phyloP scores from a whole-genome alignment of 2,329 filamentous ascomycete species.

The Aureobasidium sp. region DNA sequence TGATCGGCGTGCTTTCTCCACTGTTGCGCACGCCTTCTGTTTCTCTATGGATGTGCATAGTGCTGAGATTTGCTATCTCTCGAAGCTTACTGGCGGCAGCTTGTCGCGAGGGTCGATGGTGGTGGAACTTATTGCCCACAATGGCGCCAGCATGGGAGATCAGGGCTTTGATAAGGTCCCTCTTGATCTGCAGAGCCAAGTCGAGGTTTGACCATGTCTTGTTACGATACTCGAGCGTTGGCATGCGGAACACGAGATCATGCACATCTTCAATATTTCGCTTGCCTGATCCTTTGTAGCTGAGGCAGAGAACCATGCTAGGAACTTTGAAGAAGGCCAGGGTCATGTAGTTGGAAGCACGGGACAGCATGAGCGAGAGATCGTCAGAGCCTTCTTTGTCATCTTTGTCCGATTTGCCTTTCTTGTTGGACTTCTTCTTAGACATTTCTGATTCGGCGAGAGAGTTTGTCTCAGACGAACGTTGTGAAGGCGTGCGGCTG shows the following conservation, averaged over 20 bases:
- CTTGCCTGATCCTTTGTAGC: conserved; percentile 92
- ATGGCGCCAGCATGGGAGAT: conserved; percentile 95
- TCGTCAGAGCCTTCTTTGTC: conserved; percentile 62
- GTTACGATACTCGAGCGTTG: conserved; percentile 90
- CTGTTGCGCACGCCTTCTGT: not conserved
- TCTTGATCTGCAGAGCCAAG: conserved; percentile 83
- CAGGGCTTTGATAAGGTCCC: conserved; percentile 84
- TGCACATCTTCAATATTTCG: conserved; percentile 96
- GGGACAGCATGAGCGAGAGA: conserved; percentile 89
- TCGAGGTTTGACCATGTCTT: conserved; percentile 99
- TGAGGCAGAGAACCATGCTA: conserved; percentile 88
- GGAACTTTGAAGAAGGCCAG: conserved; percentile 92
- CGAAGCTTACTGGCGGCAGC: conserved; percentile 65
- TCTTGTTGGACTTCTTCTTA: conserved; percentile 26
- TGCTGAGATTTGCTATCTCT: conserved; percentile 72
- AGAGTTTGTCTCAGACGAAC: conserved; percentile 18
- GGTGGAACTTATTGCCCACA: conserved; percentile 92
- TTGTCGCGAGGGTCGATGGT: conserved; percentile 71
- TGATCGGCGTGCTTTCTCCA: conserved; percentile 2
- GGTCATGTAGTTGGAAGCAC: conserved; percentile 96
- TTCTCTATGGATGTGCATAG: conserved; percentile 39
- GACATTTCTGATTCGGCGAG: conserved; percentile 18
- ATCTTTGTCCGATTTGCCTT: conserved; percentile 43
- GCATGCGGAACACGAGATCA: conserved; percentile 93
- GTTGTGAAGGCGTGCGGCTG: conserved; percentile 23